phyloP scores from a whole-genome alignment of 352 stramenopile species.

The Globisporangium iwayamae region DNA sequence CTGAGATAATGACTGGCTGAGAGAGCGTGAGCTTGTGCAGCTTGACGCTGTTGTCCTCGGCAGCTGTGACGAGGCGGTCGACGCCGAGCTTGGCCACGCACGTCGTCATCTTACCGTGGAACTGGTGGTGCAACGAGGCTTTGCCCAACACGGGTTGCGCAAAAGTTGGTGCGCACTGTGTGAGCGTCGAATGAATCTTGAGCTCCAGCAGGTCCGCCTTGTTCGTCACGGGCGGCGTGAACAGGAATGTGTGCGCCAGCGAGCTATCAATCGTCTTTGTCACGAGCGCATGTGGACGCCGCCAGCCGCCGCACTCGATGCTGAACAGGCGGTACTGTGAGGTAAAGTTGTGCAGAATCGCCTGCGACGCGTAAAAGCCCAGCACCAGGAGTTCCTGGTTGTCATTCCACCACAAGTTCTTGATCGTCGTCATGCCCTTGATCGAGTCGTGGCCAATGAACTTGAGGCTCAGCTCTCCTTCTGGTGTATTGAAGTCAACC shows the following conservation, averaged over 20 bases:
- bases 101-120: slow-evolving; percentile 75
- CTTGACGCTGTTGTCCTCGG: slow-evolving; percentile 83
- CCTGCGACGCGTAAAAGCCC: slow-evolving; percentile 73
- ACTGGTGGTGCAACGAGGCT: slow-evolving; percentile 60
- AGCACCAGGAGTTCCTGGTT: slow-evolving; percentile 67
- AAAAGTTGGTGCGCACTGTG: background rate
- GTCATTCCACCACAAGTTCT: slow-evolving; percentile 46
- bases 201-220: slow-evolving; percentile 50
- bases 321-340: slow-evolving; percentile 73
- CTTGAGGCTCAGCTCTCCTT: slow-evolving; percentile 28
- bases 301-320: slow-evolving; percentile 80
- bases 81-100: slow-evolving; percentile 49
- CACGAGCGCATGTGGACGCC: slow-evolving; percentile 63
- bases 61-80: slow-evolving; percentile 56
- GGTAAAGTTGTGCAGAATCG: slow-evolving; percentile 71
- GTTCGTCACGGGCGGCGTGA: slow-evolving; percentile 49
- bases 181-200: slow-evolving; percentile 62
- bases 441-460: slow-evolving; percentile 62
- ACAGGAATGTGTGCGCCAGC: slow-evolving; percentile 60
- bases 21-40: slow-evolving; percentile 39
- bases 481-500: slow-evolving; percentile 15
- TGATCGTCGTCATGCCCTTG: slow-evolving; percentile 76
- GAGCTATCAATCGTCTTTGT: slow-evolving; percentile 1
- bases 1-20: background rate
- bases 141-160: slow-evolving; percentile 16